Conservation (phyloP, 2,329 filamentous ascomycete genomes). For the Coniella lustricola region DNA sequence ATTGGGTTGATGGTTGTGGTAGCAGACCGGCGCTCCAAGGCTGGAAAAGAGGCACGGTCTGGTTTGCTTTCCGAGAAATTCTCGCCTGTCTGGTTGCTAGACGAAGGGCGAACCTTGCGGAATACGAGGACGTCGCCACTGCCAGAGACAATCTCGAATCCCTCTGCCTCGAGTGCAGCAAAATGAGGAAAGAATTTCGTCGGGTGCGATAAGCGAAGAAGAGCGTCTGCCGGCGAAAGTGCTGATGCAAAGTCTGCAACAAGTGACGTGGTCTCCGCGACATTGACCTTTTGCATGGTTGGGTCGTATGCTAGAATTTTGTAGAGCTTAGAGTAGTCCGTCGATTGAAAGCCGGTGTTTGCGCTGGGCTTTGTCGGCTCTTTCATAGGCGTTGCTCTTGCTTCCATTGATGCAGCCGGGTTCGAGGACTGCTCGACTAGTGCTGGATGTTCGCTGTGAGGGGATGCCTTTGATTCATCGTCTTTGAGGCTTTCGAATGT, state of each 20-base stretch:
- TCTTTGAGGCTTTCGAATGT: too few relatives aligned
- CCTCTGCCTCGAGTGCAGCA: constrained; percentile 47
- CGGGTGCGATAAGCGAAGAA: constrained; percentile 55
- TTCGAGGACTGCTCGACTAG: too few relatives aligned
- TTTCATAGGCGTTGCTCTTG: too few relatives aligned
- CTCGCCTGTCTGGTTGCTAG: constrained; percentile 1
- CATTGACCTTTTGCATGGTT: constrained; percentile 47
- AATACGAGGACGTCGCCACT: constrained; percentile 59
- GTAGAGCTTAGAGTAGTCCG: constrained; percentile 36
- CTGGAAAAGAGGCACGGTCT: neutral
- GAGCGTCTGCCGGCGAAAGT: constrained; percentile 51
- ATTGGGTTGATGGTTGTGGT: constrained; percentile 47
- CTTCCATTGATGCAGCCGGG: too few relatives aligned
- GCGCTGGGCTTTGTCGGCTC: constrained; percentile 12
- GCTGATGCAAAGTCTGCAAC: constrained; percentile 41
- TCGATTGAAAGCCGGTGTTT: neutral
- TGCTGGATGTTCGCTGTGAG: too few relatives aligned
- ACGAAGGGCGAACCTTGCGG: constrained; percentile 43
- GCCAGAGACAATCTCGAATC: constrained; percentile 61
- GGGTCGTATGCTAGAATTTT: constrained; percentile 62
- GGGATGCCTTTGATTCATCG: too few relatives aligned
- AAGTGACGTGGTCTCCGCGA: constrained; percentile 53
- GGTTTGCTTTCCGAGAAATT: constrained; percentile 13
- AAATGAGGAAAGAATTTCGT: constrained; percentile 61
- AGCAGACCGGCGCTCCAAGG: neutral